Base-by-base conservation (phyloP, 768 basidiomycete species). In the Amanita brunnescens region DNA sequence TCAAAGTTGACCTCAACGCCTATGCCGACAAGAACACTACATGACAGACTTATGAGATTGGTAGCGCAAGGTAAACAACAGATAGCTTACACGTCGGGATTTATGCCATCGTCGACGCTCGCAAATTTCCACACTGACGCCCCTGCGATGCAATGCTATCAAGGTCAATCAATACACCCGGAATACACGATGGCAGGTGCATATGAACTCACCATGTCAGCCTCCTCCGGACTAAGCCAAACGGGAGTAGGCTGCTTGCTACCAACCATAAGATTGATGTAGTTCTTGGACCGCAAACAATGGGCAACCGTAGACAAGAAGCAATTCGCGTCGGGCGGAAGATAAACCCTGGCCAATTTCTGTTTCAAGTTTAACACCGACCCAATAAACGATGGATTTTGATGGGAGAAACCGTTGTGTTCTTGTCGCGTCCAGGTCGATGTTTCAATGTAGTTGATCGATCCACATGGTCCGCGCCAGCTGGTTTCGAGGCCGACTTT, bases 301-400 rank as follows among this genome's bases (percentile, higher is more conserved):
- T 94, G 92, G 3, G 85, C 78, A 50, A 94, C 75, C 20, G 89
- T 91, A 32, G 83, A 86, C 55, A 93, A 68, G 69, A 86, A 82
- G 60, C 86, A 86, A 63, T 94, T 93, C 10, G 88, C 87, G 59
- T 95, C 92, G n/a, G 92, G 88, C 0, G 91, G 88, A 20, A 92
- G 73, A 62, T 91, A 92, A 3, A 91, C 86, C 2, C 90, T 78
- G 0, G 84, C 84, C 52, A 81, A 71, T 33, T 65, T 66, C 12
- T 83, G 73, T 58, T 92, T 91, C 55, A 94, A 68, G 58, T 82
- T 79, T 52, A 94, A 76, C n/a, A 96, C 77, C 0, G 87, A 85
- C 18, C 87, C 85, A 58, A 95, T 91, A 64, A 95, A 88, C 2
- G 83, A 67, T 2, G 88, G 87, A 57, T 89, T 86, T 63, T 93